Evolutionary conservation across 2,329 filamentous ascomycete species (phyloP).

Genomic region (Pseudocercospora macadamiae): DNA sequence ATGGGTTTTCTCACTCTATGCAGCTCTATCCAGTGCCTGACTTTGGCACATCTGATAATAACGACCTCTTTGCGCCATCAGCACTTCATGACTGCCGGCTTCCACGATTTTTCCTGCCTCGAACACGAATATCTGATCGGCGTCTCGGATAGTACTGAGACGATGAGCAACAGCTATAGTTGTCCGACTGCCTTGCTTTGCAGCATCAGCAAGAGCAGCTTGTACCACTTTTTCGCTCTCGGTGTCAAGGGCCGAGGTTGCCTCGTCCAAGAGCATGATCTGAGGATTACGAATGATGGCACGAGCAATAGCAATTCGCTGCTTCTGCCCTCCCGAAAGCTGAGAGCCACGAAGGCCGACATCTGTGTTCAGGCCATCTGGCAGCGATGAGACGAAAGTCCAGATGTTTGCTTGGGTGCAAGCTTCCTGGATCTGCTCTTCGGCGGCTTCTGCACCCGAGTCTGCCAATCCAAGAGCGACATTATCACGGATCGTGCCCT

Average conservation of each 20-base stretch:
- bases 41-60: conserved; percentile 49
- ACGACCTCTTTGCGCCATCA: conserved; percentile 41
- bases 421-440: conserved; percentile 49
- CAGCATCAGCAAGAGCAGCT: conserved; percentile 63
- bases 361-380: conserved; percentile 54
- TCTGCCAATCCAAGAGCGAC: conserved; percentile 49
- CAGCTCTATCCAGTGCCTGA: conserved; percentile 43
- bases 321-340: conserved; percentile 59
- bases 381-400: conserved; percentile 56
- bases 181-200: conserved; percentile 51
- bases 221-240: conserved; percentile 69
- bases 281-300: conserved; percentile 56
- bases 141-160: conserved; percentile 41
- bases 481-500: conserved; percentile 66
- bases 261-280: conserved; percentile 62
- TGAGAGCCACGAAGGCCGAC: conserved; percentile 53
- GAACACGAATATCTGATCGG: conserved; percentile 45
- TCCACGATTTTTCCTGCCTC: conserved; percentile 43
- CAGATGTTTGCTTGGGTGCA: conserved; percentile 57
- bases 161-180: conserved; percentile 48
- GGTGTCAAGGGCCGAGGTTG: conserved; percentile 64
- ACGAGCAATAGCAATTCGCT: conserved; percentile 58
- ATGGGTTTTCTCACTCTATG: too few species aligned
- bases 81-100: conserved; percentile 42
- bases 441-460: conserved; percentile 29